Base-by-base conservation (phyloP, 176 grass and related monocot species). In the Aegilops umbellulata region DNA sequence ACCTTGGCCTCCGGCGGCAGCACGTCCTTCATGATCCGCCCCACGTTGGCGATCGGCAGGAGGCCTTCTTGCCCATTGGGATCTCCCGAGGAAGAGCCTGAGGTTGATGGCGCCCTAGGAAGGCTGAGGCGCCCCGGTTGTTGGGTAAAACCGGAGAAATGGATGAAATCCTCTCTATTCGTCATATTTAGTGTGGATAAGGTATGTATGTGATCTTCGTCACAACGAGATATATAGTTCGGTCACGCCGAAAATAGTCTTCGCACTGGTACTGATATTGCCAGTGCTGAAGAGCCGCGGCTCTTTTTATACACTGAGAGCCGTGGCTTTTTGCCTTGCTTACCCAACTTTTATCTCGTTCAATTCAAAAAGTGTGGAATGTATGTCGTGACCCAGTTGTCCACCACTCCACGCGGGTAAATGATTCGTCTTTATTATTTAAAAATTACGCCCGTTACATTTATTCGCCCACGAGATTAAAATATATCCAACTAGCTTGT, bases 11-110 rank as follows among this genome's bases (percentile, higher is more conserved):
- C 84, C 14, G 86, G 80, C 8, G 92, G 92, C 23, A 97, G 78
- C 30, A 46, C 84, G 22, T 83, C 83, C 92, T 89, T 94, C 92
- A 97, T 97, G 69, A 97, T 91, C 36, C 92, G 68, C 10, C 95
- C 92, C 3, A 97, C 78, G 38, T 97, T 94, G 47, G 95, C 88
- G 8, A 94, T 97, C 4, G 95, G 95, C 17, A 97, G 76, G 20
- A 91, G 84, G 62, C 86, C 81, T 32, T 90, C 85, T 53, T 88
- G 87, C 23, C 55, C 25, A 8, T n/a, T 60, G 49, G 23, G 31
- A n/a, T 41, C 14, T 2, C 36, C 38, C 0, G 80, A 25, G 19
- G 7, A 53, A 1, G 64, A 65, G 63, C 41, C 17, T 42, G 90
- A 91, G 71, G 38, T 39, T 53, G 89, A 78, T 69, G 53, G 53